A percentile compares a stretch with the other conserved stretches of the same genome.
phyloP scores from a whole-genome alignment of 75 land plant species.

The Gnetum montanum region DNA sequence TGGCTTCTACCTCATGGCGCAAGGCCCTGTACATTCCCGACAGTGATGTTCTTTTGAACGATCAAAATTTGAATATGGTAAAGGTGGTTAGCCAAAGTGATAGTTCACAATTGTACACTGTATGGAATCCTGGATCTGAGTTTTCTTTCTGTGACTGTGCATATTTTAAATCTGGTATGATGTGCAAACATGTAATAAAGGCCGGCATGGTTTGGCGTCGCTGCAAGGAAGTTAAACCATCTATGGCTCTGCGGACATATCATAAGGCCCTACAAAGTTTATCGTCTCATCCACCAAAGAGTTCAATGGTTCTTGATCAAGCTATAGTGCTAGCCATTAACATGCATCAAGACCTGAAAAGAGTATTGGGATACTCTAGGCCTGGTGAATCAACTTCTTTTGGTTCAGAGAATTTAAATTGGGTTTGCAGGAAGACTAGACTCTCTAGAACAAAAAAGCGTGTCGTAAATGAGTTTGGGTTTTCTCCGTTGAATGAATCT shows the following conservation, averaged over 20 bases:
- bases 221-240: slow-evolving; percentile 19
- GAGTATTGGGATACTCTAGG: slow-evolving; percentile 1
- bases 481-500: too few species aligned
- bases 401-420: too few species aligned
- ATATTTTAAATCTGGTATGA: slow-evolving; percentile 59
- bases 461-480: background rate
- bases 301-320: slow-evolving; percentile 60
- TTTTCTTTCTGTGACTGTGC: slow-evolving; percentile 60
- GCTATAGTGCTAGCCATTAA: slow-evolving; percentile 43
- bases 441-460: background rate
- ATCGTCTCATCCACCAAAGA: slow-evolving; percentile 33
- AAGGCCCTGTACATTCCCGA: slow-evolving; percentile 50
- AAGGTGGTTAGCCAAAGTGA: slow-evolving; percentile 33
- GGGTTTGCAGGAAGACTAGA: slow-evolving; percentile 6
- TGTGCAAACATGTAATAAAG: slow-evolving; percentile 67
- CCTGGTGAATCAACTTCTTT: too few species aligned
- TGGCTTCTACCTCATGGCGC: slow-evolving; percentile 53
- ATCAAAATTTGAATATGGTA: slow-evolving; percentile 22
- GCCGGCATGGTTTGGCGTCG: slow-evolving; percentile 21
- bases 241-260: slow-evolving; percentile 31
- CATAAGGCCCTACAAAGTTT: slow-evolving; percentile 24
- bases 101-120: slow-evolving; percentile 15
- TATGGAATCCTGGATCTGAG: slow-evolving; percentile 59
- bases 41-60: slow-evolving; percentile 34
- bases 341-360: slow-evolving; percentile 29